These are phyloP conservation scores for Termitomyces sp. DNA, from an alignment of 768 basidiomycete species.

Conservation along the genomic window DNA sequence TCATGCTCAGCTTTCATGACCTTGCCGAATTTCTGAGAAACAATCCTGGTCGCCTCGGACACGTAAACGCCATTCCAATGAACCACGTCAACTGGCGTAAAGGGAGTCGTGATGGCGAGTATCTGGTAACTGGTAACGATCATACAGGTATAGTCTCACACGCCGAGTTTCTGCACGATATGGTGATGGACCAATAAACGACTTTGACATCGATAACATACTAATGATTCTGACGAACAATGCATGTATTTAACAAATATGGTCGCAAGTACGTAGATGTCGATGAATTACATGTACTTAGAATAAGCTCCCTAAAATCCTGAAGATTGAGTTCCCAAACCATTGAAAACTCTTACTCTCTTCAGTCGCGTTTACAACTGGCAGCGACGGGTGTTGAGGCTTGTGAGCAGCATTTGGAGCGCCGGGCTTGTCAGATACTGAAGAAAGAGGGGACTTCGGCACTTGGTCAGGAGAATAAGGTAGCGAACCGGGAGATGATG, in stretches of 20 bases:
- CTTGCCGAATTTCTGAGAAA: slow-evolving; percentile 12
- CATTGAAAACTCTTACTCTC: background rate
- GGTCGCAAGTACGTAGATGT: background rate
- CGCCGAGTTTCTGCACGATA: background rate
- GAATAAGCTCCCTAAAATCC: background rate
- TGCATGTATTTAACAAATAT: background rate
- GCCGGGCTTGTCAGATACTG: background rate
- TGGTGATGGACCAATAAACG: background rate
- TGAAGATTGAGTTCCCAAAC: background rate
- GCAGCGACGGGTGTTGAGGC: background rate
- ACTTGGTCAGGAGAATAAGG: background rate
- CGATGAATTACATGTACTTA: background rate
- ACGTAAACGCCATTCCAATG: slow-evolving; percentile 11
- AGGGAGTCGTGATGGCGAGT: slow-evolving; percentile 11
- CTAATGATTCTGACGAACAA: background rate
- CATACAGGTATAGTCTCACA: background rate
- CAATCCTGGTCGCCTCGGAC: slow-evolving; percentile 13
- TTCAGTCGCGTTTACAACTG: background rate
- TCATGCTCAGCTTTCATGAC: slow-evolving; percentile 16
- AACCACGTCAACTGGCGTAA: slow-evolving; percentile 14
- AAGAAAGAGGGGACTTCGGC: background rate
- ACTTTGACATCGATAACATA: background rate
- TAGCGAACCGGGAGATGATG: background rate
- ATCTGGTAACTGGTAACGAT: slow-evolving; percentile 6
- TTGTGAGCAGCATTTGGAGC: background rate